Conservation (phyloP, 257 asterid species). For the Anisodus tanguticus region DNA sequence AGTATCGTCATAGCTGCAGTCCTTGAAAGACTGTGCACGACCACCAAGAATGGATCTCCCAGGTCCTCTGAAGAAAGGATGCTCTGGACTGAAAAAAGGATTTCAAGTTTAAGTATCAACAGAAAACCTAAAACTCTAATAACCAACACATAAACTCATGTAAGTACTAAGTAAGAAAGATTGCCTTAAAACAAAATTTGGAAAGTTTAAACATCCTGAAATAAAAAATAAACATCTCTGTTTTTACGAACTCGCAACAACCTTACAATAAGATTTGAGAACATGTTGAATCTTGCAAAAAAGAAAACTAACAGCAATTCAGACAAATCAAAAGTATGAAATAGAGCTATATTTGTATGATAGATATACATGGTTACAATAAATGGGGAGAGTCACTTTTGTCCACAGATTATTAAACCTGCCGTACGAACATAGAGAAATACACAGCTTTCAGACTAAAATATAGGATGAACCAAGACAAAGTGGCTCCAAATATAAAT, state of each 20-base stretch:
- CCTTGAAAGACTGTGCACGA: constrained; percentile 57
- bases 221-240: background rate
- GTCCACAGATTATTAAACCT: background rate
- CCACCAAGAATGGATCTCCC: constrained; percentile 93
- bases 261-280: background rate
- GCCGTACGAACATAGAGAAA: background rate
- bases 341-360: background rate
- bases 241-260: background rate
- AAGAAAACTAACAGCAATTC: background rate
- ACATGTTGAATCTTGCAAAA: background rate
- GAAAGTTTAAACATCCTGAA: background rate
- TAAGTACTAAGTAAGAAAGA: background rate
- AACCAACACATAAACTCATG: background rate
- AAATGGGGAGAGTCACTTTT: background rate
- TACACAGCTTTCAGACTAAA: constrained; percentile 17
- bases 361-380: background rate
- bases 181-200: background rate
- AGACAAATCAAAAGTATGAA: constrained; percentile 4
- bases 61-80: constrained; percentile 71
- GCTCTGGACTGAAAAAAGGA: constrained; percentile 70
- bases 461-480: constrained; percentile 16
- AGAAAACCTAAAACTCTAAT: constrained; percentile 22
- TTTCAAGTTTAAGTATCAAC: constrained; percentile 10
- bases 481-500: constrained; percentile 10
- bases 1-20: constrained; percentile 56